A percentile compares a stretch with the other conserved stretches of the same genome.
Conservation (phyloP, 164 flowering plant genomes). For the Chimonanthus praecox region DNA sequence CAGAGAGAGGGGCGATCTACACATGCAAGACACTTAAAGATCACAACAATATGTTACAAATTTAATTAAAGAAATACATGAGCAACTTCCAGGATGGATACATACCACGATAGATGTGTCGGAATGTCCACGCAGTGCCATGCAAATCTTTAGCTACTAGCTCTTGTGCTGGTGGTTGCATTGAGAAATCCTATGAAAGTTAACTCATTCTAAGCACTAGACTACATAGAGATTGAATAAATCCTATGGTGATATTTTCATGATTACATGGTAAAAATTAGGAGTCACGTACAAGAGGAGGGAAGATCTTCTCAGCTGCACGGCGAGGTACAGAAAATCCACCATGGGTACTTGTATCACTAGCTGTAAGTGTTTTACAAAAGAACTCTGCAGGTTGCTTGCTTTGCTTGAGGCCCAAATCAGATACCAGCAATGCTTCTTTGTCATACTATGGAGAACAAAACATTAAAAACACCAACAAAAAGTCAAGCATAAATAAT, state of each 20-base stretch:
- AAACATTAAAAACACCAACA: neutral
- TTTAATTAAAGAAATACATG: neutral
- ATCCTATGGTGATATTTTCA: neutral
- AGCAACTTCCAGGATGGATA: neutral
- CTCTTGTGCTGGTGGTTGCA: slow-evolving; percentile 98
- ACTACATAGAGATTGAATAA: neutral
- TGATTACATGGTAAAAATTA: neutral
- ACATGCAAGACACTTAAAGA: no score
- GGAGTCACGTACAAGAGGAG: slow-evolving; percentile 58
- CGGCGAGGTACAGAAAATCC: slow-evolving; percentile 99
- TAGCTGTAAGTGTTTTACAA: slow-evolving; percentile 94
- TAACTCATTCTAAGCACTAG: slow-evolving; percentile 16
- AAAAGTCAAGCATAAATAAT: neutral
- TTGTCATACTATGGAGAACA: slow-evolving; percentile 59
- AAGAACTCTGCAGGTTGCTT: slow-evolving; percentile 90
- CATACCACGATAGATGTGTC: slow-evolving; percentile 91
- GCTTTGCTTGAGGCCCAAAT: slow-evolving; percentile 81
- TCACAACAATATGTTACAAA: no score
- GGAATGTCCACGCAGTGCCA: slow-evolving; percentile 79
- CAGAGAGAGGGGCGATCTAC: no score
- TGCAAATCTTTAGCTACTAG: slow-evolving; percentile 81
- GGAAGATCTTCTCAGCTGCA: slow-evolving; percentile 96
- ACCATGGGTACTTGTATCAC: slow-evolving; percentile 98
- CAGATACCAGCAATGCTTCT: slow-evolving; percentile 80
- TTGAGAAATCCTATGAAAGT: slow-evolving; percentile 61